A percentile compares a stretch with the other conserved stretches of the same genome.
phyloP scores from a whole-genome alignment of 495 filamentous ascomycete species.

The Penicillium roqueforti region DNA sequence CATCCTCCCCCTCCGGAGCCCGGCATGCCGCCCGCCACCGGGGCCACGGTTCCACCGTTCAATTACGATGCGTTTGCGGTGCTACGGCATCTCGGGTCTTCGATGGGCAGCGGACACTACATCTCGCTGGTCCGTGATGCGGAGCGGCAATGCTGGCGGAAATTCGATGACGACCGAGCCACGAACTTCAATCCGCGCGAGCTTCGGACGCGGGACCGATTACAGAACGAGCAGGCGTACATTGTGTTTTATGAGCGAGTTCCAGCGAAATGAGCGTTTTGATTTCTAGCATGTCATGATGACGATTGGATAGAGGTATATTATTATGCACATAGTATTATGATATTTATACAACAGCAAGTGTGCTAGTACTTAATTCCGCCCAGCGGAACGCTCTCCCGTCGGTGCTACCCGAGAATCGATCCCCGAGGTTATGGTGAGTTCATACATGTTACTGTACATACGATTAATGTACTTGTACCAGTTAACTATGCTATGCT shows the following conservation, averaged over 20 bases:
- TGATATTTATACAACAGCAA: not conserved
- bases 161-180: conserved; percentile 60
- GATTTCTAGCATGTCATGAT: conserved; percentile 14
- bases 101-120: conserved; percentile 66
- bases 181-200: conserved; percentile 56
- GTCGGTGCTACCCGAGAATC: conserved; percentile 13
- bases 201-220: conserved; percentile 39
- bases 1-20: conserved; percentile 27
- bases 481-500: no score
- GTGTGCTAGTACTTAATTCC: no score
- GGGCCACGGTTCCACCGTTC: conserved; percentile 58
- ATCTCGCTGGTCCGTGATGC: conserved; percentile 60
- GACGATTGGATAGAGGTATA: conserved; percentile 8
- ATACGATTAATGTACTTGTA: no score
- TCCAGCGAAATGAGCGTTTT: conserved; percentile 43
- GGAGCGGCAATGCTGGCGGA: conserved; percentile 57
- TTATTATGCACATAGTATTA: conserved; percentile 7
- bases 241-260: conserved; percentile 63
- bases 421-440: conserved; percentile 26
- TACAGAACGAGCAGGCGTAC: conserved; percentile 64
- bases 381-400: conserved; percentile 16
- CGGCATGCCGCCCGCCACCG: conserved; percentile 12
- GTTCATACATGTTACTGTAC: no score
- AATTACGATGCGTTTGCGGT: conserved; percentile 71
- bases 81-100: conserved; percentile 60